phyloP scores from a whole-genome alignment of 2,329 filamentous ascomycete species.

The Epichloe festucae region DNA sequence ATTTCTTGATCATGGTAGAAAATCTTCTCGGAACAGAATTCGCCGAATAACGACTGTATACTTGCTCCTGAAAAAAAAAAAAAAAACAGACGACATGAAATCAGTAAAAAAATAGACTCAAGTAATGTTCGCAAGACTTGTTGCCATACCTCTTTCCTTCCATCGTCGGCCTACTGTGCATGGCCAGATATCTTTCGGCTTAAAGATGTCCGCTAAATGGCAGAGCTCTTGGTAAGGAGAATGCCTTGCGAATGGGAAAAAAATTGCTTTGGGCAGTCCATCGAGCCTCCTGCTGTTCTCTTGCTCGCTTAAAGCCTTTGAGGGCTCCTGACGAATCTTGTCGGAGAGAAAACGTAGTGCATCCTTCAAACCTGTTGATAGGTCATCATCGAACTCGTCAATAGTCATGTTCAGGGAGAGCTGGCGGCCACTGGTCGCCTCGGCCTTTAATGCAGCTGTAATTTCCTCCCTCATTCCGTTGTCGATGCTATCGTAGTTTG shows the following conservation, averaged over 20 bases:
- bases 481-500: slow-evolving; percentile 5
- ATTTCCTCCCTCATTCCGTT: slow-evolving; percentile 7
- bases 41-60: slow-evolving; percentile 58
- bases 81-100: neutral
- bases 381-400: slow-evolving; percentile 7
- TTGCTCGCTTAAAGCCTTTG: neutral
- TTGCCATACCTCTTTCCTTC: slow-evolving; percentile 33
- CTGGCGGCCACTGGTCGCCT: slow-evolving; percentile 12
- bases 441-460: slow-evolving; percentile 5
- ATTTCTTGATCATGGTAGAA: slow-evolving; percentile 58
- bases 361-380: slow-evolving; percentile 7
- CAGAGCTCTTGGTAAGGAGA: slow-evolving; percentile 76
- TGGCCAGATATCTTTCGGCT: slow-evolving; percentile 65
- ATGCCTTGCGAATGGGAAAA: slow-evolving; percentile 79
- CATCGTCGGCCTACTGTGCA: slow-evolving; percentile 64
- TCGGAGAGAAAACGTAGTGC: neutral
- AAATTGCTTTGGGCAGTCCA: slow-evolving; percentile 29
- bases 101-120: neutral
- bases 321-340: neutral
- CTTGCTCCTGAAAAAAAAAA: slow-evolving; percentile 30
- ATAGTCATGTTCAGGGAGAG: slow-evolving; percentile 15
- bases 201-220: slow-evolving; percentile 52
- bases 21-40: slow-evolving; percentile 43
- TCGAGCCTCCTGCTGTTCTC: neutral
- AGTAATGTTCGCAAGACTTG: too few species aligned